Percentiles rank a stretch among this genome's conserved stretches.
Evolutionary conservation across 2,329 filamentous ascomycete genomes (phyloP).

Genomic region (Allantophomopsis cytisporea): DNA sequence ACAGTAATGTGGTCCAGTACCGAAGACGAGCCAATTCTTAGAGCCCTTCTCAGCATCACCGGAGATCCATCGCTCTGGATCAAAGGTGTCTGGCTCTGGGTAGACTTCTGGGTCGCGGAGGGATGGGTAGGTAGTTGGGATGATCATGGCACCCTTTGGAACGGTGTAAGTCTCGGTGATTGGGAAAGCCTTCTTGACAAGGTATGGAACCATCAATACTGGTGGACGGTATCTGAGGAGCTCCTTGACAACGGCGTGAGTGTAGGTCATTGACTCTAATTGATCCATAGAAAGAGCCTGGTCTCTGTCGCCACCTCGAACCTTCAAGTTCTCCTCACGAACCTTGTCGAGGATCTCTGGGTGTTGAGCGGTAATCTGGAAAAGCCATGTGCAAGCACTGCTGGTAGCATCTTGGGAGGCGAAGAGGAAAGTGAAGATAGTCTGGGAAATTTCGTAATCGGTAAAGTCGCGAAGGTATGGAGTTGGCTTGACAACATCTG

Average conservation of each 20-base stretch:
- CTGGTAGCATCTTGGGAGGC: slow-evolving; percentile 95
- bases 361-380: slow-evolving; percentile 86
- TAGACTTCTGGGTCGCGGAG: slow-evolving; percentile 91
- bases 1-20: slow-evolving; percentile 92
- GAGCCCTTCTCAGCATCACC: slow-evolving; percentile 68
- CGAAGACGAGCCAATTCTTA: slow-evolving; percentile 97
- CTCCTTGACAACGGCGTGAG: slow-evolving; percentile 82
- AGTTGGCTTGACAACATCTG: slow-evolving; percentile 65
- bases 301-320: slow-evolving; percentile 61
- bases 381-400: slow-evolving; percentile 87
- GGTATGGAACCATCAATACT: slow-evolving; percentile 92
- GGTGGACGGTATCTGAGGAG: slow-evolving; percentile 88
- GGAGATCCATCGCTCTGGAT: slow-evolving; percentile 82
- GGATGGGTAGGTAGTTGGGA: slow-evolving; percentile 81
- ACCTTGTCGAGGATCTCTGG: slow-evolving; percentile 86
- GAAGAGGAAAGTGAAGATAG: slow-evolving; percentile 91
- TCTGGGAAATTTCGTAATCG: slow-evolving; percentile 86
- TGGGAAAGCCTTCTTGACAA: slow-evolving; percentile 90
- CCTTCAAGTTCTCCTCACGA: slow-evolving; percentile 74
- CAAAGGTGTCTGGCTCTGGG: slow-evolving; percentile 74
- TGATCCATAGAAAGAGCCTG: slow-evolving; percentile 67
- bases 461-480: slow-evolving; percentile 75
- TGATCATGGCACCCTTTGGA: slow-evolving; percentile 89
- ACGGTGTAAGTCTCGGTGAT: slow-evolving; percentile 82
- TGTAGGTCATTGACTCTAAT: slow-evolving; percentile 81